These are phyloP conservation scores for Acanthamoeba sp. DNA, from an alignment of 208 protist genomes.

Conservation along the genomic window DNA sequence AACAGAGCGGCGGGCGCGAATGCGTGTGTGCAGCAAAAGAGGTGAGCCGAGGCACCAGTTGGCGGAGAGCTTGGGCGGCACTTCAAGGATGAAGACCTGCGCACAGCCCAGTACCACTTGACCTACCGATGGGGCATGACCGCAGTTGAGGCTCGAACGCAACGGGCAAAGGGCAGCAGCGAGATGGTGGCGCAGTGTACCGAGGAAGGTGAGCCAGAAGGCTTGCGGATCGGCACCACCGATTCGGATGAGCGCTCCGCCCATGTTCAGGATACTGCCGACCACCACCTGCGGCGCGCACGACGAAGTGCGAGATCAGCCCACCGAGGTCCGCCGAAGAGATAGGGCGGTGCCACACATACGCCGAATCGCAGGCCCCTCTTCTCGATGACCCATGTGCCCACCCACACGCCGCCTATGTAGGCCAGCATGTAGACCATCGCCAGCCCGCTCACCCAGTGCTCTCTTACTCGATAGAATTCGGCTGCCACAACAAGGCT, in stretches of 20 bases:
- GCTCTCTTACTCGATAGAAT: background rate
- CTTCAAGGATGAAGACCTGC: constrained; percentile 33
- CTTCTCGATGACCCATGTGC: constrained; percentile 49
- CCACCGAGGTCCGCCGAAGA: too few species aligned
- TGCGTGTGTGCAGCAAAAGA: background rate
- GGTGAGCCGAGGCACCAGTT: constrained; percentile 20
- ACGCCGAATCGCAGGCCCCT: constrained; percentile 54
- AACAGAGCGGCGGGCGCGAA: background rate
- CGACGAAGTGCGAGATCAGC: too few species aligned
- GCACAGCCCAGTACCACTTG: constrained; percentile 10
- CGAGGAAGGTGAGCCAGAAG: constrained; percentile 22
- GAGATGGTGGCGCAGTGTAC: background rate
- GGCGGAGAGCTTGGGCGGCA: constrained; percentile 35
- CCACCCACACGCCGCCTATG: constrained; percentile 18
- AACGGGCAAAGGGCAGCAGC: too few species aligned
- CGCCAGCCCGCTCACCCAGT: constrained; percentile 62
- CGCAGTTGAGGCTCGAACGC: background rate
- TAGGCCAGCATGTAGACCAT: constrained; percentile 73
- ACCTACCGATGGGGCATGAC: background rate
- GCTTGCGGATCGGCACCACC: background rate
- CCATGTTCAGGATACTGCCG: constrained; percentile 8
- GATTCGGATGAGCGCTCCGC: background rate
- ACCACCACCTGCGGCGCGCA: background rate
- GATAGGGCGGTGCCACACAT: background rate
- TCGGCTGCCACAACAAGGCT: constrained; percentile 10